These are phyloP conservation scores for Davidsoniella eucalypti DNA, from an alignment of 2,329 filamentous ascomycete genomes.

Conservation along the genomic window DNA sequence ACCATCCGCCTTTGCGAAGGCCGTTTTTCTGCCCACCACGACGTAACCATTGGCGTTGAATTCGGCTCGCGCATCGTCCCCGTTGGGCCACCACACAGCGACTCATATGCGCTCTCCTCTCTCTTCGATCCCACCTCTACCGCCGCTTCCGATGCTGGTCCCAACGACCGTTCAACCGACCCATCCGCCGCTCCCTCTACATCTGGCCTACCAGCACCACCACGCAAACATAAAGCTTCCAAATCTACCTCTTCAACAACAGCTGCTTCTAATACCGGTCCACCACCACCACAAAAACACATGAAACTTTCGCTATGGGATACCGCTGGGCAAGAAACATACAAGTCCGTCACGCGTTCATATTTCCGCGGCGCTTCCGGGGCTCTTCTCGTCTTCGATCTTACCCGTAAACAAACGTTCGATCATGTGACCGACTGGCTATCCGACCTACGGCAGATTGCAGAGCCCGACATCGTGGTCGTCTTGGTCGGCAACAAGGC, in stretches of 20 bases:
- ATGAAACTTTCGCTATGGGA: conserved; percentile 96
- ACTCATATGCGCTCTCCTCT: conserved; percentile 21
- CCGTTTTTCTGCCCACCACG: conserved; percentile 83
- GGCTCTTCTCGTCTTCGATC: conserved; percentile 81
- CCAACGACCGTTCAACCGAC: conserved; percentile 12
- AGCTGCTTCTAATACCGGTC: conserved; percentile 14
- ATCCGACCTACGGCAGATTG: conserved; percentile 82
- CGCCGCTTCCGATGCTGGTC: conserved; percentile 14
- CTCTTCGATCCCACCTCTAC: conserved; percentile 14
- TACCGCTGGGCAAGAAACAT: conserved; percentile 91
- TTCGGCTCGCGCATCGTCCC: conserved; percentile 88
- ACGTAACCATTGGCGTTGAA: conserved; percentile 94
- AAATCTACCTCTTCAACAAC: neutral
- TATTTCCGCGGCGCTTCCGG: conserved; percentile 71
- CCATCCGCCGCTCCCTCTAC: conserved; percentile 4
- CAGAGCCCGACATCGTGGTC: conserved; percentile 87
- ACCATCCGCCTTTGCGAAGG: conserved; percentile 94
- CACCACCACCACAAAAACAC: conserved; percentile 41
- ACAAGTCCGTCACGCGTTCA: conserved; percentile 86
- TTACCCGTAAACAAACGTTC: conserved; percentile 73
- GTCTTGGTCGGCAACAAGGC: conserved; percentile 92
- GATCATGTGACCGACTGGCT: conserved; percentile 84
- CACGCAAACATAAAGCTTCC: conserved; percentile 19
- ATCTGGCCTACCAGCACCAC: conserved; percentile 37
- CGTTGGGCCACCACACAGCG: conserved; percentile 62